Evolutionary conservation across 2,329 filamentous ascomycete species (phyloP).

Genomic region (Colletotrichum brevisporum): DNA sequence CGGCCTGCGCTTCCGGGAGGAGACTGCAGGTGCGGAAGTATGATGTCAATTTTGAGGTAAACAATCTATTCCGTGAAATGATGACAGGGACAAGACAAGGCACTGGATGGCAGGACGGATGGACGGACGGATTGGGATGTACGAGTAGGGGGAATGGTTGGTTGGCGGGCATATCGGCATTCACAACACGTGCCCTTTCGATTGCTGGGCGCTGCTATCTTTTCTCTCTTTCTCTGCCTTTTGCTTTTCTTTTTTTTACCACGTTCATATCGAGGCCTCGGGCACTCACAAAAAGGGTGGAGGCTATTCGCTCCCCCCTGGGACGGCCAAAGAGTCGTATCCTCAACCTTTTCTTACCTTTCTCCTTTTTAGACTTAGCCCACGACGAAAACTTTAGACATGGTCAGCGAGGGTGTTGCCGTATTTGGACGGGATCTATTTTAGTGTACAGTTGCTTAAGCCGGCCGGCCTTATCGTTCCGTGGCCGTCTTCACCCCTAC

Average conservation of each 20-base stretch:
- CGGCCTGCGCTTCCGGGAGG: constrained; percentile 71
- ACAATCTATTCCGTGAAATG: constrained; percentile 17
- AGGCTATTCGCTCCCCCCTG: constrained; percentile 4
- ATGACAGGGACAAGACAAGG: constrained; percentile 18
- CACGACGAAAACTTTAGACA: constrained; percentile 30
- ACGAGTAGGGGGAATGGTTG: constrained; percentile 29
- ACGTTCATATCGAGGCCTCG: constrained; percentile 29
- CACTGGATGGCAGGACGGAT: constrained; percentile 26
- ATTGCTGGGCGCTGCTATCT: constrained; percentile 20
- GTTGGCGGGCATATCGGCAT: constrained; percentile 17
- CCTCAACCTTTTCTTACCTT: background rate
- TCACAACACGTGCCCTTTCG: constrained; percentile 8
- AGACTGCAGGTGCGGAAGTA: constrained; percentile 70
- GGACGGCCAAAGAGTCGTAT: background rate
- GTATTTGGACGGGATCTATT: constrained; percentile 12
- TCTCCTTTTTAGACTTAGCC: constrained; percentile 19
- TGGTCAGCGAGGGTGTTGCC: constrained; percentile 36
- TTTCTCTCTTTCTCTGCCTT: constrained; percentile 6
- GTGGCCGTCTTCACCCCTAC: background rate
- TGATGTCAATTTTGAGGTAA: constrained; percentile 40
- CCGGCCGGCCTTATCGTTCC: background rate
- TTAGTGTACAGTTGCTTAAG: constrained; percentile 14
- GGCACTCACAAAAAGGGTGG: constrained; percentile 24
- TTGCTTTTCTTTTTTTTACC: constrained; percentile 34
- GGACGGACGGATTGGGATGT: constrained; percentile 25